Base-by-base conservation (phyloP, 371 early-diverging fungal genomes). In the Mucor piriformis region DNA sequence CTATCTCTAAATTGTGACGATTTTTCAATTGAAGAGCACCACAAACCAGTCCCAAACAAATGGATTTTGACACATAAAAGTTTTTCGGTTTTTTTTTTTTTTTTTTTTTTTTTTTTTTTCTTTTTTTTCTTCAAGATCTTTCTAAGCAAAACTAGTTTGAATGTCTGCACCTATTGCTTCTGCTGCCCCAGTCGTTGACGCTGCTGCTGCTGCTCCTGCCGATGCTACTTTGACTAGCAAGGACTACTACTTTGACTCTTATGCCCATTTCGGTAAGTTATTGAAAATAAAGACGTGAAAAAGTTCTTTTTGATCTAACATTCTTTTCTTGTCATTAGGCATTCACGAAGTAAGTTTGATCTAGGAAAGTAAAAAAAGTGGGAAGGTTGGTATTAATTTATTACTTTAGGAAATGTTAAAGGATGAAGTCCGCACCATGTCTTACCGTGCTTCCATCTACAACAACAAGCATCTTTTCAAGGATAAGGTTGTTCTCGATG, bases 161-260 rank as follows among this genome's bases (percentile, higher is more conserved):
- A 43, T 29, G 21, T 42, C 42, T 54, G 54, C 49, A 49, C 42
- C 54, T 43, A 32, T 40, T 42, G 18, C 42, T 42, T 42, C 42
- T 42, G 42, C 42, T 42, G 18, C 1, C 42, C 20, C 42, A 42
- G 42, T 18, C 18, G 42, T 18, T 18, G 42, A 42, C 8, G 42
- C 53, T 53, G 24, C 52, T 23, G 52, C 52, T 52, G 21, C 54
- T 43, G 20, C 54, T 42, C 32, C 54, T 46, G 16, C 60, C 46
- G 70, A 60, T n/a, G 56, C 69, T 35, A 75, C 71, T 51, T 73
- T 88, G 83, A 86, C 90, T 11, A 87, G 87, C 76, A 92, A 90
- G 75, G 93, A 96, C 74, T 95, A 94, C 76, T 97, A 96, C 89
- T 97, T 95, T 83, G 95, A 92, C 74, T 94, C 95, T 35, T 98